These are phyloP conservation scores for Neonectria faginata DNA, from an alignment of 2,329 filamentous ascomycete species.

Conservation along the genomic window DNA sequence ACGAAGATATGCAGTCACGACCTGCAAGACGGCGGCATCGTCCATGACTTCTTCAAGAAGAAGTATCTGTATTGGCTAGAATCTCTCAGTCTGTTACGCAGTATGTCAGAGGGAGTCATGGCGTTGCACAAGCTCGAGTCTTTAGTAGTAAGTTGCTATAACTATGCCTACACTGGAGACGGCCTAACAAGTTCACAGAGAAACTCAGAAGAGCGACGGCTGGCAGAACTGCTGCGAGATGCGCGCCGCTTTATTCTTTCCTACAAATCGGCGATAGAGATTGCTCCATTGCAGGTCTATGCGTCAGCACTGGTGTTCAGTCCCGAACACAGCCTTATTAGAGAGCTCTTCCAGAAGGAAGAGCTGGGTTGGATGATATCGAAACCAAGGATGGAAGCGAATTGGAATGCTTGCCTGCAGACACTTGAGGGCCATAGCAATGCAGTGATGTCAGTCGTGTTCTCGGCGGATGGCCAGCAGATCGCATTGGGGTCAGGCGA, in stretches of 20 bases:
- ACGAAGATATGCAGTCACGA: neutral
- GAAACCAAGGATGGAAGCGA: too few relatives aligned
- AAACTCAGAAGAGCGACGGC: too few relatives aligned
- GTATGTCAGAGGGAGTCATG: constrained; percentile 1
- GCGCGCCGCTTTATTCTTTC: constrained; percentile 12
- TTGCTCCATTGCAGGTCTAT: constrained; percentile 21
- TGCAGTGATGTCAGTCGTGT: too few relatives aligned
- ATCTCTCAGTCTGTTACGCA: constrained; percentile 51
- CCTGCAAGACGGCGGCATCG: neutral
- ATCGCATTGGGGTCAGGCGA: too few relatives aligned
- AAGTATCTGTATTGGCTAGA: constrained; percentile 57
- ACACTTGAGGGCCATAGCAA: too few relatives aligned
- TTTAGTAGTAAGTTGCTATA: neutral
- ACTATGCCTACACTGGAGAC: too few relatives aligned
- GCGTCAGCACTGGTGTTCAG: constrained; percentile 24
- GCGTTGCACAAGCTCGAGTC: neutral
- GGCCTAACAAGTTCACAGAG: too few relatives aligned
- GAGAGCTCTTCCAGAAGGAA: too few relatives aligned
- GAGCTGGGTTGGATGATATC: too few relatives aligned
- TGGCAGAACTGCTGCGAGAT: neutral
- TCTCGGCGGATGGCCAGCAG: too few relatives aligned
- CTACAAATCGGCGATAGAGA: neutral
- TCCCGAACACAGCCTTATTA: neutral
- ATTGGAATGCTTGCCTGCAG: too few relatives aligned
- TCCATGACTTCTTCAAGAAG: neutral